Conservation (phyloP, 2,329 filamentous ascomycete species). For the Juglanconis oblonga region DNA sequence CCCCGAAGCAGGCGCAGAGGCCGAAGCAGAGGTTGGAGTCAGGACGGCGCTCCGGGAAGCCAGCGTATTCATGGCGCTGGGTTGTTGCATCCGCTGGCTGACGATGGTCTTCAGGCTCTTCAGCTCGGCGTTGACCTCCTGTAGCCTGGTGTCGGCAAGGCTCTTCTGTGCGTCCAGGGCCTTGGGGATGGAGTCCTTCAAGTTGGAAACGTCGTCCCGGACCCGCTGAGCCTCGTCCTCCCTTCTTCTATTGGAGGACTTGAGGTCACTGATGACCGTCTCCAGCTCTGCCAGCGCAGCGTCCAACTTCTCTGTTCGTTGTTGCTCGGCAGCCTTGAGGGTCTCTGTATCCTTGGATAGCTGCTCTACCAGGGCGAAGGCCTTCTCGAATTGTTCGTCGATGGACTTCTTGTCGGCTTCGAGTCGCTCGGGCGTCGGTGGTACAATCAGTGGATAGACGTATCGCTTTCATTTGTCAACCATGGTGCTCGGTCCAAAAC, state of each 20-base stretch:
- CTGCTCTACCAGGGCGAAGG: slow-evolving; percentile 89
- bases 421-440: slow-evolving; percentile 88
- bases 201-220: slow-evolving; percentile 76
- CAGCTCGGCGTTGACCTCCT: slow-evolving; percentile 82
- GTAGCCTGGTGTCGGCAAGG: slow-evolving; percentile 73
- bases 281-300: slow-evolving; percentile 80
- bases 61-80: slow-evolving; percentile 29
- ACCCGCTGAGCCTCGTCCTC: slow-evolving; percentile 86
- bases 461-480: slow-evolving; percentile 62
- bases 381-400: slow-evolving; percentile 89
- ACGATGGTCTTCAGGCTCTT: slow-evolving; percentile 91
- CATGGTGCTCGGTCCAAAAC: background rate
- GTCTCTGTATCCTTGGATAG: slow-evolving; percentile 84
- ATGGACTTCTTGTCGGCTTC: slow-evolving; percentile 92
- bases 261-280: slow-evolving; percentile 75
- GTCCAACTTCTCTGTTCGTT: slow-evolving; percentile 81
- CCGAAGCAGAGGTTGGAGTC: slow-evolving; percentile 22
- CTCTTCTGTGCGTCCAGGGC: slow-evolving; percentile 87
- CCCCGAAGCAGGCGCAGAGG: slow-evolving; percentile 23
- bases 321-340: slow-evolving; percentile 82
- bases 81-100: slow-evolving; percentile 53
- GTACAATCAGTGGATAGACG: slow-evolving; percentile 83
- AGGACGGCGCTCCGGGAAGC: slow-evolving; percentile 26
- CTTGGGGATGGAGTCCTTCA: slow-evolving; percentile 84
- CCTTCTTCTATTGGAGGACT: slow-evolving; percentile 73